A percentile compares a stretch with the other conserved stretches of the same genome.
These are phyloP conservation scores for Yamadazyma jaroonii DNA, from an alignment of 1,139 yeast genomes.

Conservation along the genomic window DNA sequence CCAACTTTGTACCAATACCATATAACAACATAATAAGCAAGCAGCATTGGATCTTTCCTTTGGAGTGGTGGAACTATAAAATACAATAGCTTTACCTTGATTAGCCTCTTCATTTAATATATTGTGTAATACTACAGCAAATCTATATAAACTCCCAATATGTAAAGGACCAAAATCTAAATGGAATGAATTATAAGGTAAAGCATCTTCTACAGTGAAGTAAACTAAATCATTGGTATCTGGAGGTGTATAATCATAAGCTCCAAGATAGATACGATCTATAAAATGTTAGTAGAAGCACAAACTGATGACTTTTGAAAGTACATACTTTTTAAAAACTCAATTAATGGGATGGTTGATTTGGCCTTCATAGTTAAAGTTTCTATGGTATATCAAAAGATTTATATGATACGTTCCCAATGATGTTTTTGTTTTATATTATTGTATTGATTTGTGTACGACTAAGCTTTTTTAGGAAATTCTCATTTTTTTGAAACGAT, in stretches of 20 bases:
- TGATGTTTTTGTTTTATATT: constrained; percentile 10
- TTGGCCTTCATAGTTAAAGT: constrained; percentile 4
- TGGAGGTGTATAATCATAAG: constrained; percentile 75
- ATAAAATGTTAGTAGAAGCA: constrained; percentile 4
- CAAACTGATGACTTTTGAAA: too few relatives aligned
- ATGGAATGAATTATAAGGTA: constrained; percentile 90
- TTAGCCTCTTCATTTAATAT: constrained; percentile 82
- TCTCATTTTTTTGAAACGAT: constrained; percentile 2
- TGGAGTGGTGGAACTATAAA: constrained; percentile 80
- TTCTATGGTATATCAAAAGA: neutral
- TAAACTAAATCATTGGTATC: constrained; percentile 77
- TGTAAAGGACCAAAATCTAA: constrained; percentile 96
- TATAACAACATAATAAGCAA: constrained; percentile 87
- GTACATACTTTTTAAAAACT: constrained; percentile 45
- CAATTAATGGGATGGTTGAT: constrained; percentile 34
- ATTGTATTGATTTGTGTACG: constrained; percentile 10
- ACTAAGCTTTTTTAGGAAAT: constrained; percentile 7
- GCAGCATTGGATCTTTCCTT: constrained; percentile 92
- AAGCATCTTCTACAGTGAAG: constrained; percentile 88
- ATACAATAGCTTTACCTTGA: constrained; percentile 85
- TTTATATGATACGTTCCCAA: constrained; percentile 5
- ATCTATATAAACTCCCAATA: constrained; percentile 87
- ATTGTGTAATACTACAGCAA: constrained; percentile 92
- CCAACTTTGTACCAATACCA: constrained; percentile 96
- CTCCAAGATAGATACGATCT: constrained; percentile 89